Evolutionary conservation across 257 asterid species (phyloP), one percentile per base, ranked within the genome.

Genomic region (Ophiorrhiza pumila): DNA sequence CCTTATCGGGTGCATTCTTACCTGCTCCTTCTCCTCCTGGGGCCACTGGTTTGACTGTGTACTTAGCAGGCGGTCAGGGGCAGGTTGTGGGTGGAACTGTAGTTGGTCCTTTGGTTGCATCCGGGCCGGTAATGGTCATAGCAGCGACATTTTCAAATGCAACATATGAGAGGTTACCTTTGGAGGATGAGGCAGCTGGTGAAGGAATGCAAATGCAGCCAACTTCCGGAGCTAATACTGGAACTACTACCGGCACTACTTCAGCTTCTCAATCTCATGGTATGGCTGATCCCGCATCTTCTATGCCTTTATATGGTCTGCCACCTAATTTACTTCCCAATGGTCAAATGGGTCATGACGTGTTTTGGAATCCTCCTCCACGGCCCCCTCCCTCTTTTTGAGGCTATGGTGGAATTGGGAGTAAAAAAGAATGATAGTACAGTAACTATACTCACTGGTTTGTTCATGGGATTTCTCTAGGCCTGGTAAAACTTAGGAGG

Each of bases 91-190:
- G 97, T 9, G 97, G 97, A 35, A 80, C 80, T 23, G 94, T 91
- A 71, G 89, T 80, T 2, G 92, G 94, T 0, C 60, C 89, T 0
- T 47, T 91, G 69, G 67, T 78, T 41, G 96, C 97, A 0, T 86
- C 94, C 0, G 97, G 97, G 15, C 96, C 97, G 29, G 97, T 91
- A 46, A 86, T 91, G 91, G 90, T 91, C 10, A 84, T 91, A 20
- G 97, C 92, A 1, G 96, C 97, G 12, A 86, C 96, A 0, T 91
- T 89, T 75, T 71, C 84, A 0, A 89, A 89, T 68, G 91, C 96
- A 0, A 84, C 90, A 2, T 91, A 76, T 55, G 97, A 89, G 87
- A 85, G 89, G 81, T 74, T 91, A 73, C 96, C 97, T 0, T 52
- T 91, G 17, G 88, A 84, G 32, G 96, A 90, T 1, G 95, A 85